phyloP scores from a whole-genome alignment of 164 flowering plant genomes.

The Vitis rupestris region DNA sequence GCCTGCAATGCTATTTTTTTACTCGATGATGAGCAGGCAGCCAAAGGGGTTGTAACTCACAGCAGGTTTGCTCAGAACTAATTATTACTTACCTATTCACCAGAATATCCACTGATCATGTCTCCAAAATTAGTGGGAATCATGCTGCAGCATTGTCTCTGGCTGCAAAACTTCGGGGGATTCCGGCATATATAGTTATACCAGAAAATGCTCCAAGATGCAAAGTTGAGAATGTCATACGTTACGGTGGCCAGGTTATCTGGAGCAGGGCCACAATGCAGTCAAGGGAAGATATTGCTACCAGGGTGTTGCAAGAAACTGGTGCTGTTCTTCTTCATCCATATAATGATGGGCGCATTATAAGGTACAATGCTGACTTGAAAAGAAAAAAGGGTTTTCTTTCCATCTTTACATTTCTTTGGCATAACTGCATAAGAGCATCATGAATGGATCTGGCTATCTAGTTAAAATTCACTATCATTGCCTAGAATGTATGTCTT shows the following conservation, averaged over 20 bases:
- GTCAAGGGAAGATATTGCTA: slow-evolving; percentile 64
- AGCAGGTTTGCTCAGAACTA: slow-evolving; percentile 67
- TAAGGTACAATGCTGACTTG: slow-evolving; percentile 48
- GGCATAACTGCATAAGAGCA: too few relatives aligned
- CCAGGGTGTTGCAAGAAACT: slow-evolving; percentile 69
- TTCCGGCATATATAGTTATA: slow-evolving; percentile 82
- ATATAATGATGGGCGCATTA: slow-evolving; percentile 68
- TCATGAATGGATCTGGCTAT: too few relatives aligned
- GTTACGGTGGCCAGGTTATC: slow-evolving; percentile 76
- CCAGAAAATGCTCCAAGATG: slow-evolving; percentile 89
- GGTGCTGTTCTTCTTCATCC: slow-evolving; percentile 85
- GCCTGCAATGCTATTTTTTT: slow-evolving; percentile 92
- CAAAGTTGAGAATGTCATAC: slow-evolving; percentile 84
- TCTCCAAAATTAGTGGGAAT: slow-evolving; percentile 62
- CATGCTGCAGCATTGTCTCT: slow-evolving; percentile 94
- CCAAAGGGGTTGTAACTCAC: slow-evolving; percentile 88
- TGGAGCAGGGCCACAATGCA: slow-evolving; percentile 73
- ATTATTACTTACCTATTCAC: not conserved
- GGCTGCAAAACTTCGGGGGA: slow-evolving; percentile 79
- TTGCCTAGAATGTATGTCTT: too few relatives aligned
- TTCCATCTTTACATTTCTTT: too few relatives aligned
- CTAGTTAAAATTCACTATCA: too few relatives aligned
- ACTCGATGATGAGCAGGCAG: slow-evolving; percentile 64
- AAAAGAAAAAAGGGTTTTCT: too few relatives aligned
- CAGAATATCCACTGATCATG: slow-evolving; percentile 9